Evolutionary conservation across 306 rosid species (phyloP), one percentile per base, ranked within the genome.

Genomic region (Rubus parviflorus): DNA sequence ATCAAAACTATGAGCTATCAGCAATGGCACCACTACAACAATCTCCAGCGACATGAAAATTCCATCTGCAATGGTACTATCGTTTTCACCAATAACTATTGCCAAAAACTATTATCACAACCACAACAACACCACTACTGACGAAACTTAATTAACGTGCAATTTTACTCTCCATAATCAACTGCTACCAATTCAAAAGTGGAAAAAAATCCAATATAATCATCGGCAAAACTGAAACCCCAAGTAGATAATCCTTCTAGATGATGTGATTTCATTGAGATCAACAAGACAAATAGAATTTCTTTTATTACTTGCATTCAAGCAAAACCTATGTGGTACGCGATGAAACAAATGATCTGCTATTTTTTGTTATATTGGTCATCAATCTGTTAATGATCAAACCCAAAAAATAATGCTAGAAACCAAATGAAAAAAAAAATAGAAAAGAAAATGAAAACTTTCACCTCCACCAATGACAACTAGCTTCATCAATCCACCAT

Each of bases 391-490:
- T 23, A 47, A 49, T 4, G 6, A 25, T 16, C n/a, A 7, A n/a
- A 38, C 65, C 19, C 22, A 2, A 9, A 14, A 4, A 49, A 77
- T 69, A 69, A 54, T 76, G 20, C 68, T 62, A 23, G 22, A 81
- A 62, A 74, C 30, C 40, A 40, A 8, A 48, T 57, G 4, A 48
- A 3, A n/a, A 13, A n/a, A 41, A 56, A 41, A 22, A 20, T 75
- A 56, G 63, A 71, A 64, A 79, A 43, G 70, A 48, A 37, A 53
- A 80, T 45, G 74, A 38, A 68, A 72, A 82, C 62, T 63, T 79
- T 83, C 76, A 92, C 98, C 98, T 90, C 98, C 98, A 79, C 98
- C 98, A 87, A 95, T 92, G 83, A 95, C 87, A 79, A 87, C 97
- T 67, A 95, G 91, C 89, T 89, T 95, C 98, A 95, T 95, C 64